phyloP scores from a whole-genome alignment of 2,329 filamentous ascomycete genomes.

The Alternaria dauci region DNA sequence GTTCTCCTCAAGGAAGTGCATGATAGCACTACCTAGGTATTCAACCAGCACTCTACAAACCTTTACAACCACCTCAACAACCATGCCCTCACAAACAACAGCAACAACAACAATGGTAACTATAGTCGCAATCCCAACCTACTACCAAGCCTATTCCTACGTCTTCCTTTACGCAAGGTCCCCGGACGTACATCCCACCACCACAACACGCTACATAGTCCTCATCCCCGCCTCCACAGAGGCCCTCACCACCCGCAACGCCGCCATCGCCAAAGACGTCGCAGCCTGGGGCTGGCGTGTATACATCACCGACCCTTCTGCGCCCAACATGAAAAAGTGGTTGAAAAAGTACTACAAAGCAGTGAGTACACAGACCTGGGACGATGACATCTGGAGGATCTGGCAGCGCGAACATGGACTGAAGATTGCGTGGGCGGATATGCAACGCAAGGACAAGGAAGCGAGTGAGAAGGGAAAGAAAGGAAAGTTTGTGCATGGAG shows the following conservation, averaged over 20 bases:
- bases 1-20: not conserved
- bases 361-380: not conserved
- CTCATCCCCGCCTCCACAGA: not conserved
- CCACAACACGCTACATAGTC: conserved; percentile 9
- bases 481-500: not conserved
- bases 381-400: conserved; percentile 9
- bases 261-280: conserved; percentile 7
- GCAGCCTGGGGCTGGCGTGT: conserved; percentile 9
- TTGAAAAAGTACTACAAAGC: not conserved
- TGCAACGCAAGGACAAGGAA: not conserved
- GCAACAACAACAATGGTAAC: not conserved
- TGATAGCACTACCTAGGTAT: not conserved
- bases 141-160: conserved; percentile 5
- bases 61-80: not conserved
- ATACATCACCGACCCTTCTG: not conserved
- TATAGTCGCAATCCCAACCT: conserved; percentile 4
- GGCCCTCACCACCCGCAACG: not conserved
- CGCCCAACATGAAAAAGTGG: not conserved
- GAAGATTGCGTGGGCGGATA: not conserved
- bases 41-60: not conserved
- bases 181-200: not conserved
- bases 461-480: not conserved
- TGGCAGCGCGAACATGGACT: conserved; percentile 13
- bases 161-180: not conserved
- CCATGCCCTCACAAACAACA: not conserved